A percentile compares a stretch with the other conserved stretches of the same genome.
Evolutionary conservation across 208 protist species (phyloP).

Genomic region (Endotrypanum monterogeii): DNA sequence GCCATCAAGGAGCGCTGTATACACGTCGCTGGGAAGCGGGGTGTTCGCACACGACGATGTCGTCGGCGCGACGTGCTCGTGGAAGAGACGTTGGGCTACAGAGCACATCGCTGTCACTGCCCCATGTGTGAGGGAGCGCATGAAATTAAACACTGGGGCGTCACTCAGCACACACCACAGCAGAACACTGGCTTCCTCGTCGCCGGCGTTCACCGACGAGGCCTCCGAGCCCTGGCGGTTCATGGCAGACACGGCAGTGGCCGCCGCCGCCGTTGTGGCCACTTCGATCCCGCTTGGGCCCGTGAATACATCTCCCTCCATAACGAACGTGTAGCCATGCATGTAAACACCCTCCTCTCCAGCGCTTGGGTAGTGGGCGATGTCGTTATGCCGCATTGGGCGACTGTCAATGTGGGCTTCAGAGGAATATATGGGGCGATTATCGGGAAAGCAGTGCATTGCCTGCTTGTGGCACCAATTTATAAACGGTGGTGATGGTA

Average conservation of each 20-base stretch:
- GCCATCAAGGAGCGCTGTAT: constrained; percentile 16
- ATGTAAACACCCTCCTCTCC: constrained; percentile 33
- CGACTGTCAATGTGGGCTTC: constrained; percentile 13
- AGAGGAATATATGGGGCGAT: background rate
- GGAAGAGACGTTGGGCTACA: constrained; percentile 26
- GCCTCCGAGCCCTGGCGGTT: constrained; percentile 8
- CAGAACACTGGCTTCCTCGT: constrained; percentile 31
- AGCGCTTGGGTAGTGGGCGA: constrained; percentile 23
- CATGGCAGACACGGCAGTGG: background rate
- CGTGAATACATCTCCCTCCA: constrained; percentile 29
- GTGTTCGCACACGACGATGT: background rate
- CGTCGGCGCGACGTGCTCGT: background rate
- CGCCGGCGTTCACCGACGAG: background rate
- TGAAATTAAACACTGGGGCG: constrained; percentile 52
- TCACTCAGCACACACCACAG: constrained; percentile 52
- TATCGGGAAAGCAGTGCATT: constrained; percentile 25
- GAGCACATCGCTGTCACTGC: constrained; percentile 34
- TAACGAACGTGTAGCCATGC: constrained; percentile 51
- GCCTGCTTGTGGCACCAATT: constrained; percentile 27
- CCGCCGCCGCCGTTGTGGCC: background rate
- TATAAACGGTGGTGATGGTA: constrained; percentile 47
- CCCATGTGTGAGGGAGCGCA: constrained; percentile 51
- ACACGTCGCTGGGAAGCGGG: background rate
- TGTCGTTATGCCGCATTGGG: constrained; percentile 39
- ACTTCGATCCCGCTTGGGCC: background rate